Base-by-base conservation (phyloP, 352 stramenopile species). In the Phytophthora pini region DNA sequence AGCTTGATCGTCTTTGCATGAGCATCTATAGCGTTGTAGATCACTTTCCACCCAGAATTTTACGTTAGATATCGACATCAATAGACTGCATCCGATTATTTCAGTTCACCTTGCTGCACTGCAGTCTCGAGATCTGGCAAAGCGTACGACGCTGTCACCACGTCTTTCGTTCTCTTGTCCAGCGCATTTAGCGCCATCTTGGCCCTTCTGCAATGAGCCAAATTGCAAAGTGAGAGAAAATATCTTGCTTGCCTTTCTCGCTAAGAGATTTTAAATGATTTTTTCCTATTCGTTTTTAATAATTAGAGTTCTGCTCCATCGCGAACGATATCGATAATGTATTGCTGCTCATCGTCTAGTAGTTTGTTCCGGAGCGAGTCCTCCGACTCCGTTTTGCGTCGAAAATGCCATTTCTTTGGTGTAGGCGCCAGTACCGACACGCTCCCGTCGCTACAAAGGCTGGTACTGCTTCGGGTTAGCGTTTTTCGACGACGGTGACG, bases 1-100 rank as follows among this genome's bases (percentile, higher is more conserved):
- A 92, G 20, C 8, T 61, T 68, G 34, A 96, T 79, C 22, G 32
- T 63, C 20, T 65, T 76, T 15, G 88, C 82, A 22, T 75, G 31
- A 39, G 84, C 84, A 34, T 96, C 86, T 13, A 94, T 68, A 27
- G 79, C 67, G 40, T 96, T 96, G 71, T 90, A 88, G 27, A 93
- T 70, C 24, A 77, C 88, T 96, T 22, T 40, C 34, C 6, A 36
- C 15, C 4, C 31, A 45, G 15, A 53, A 40, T 7, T 32, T 20
- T 36, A 40, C 7, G 38, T 47, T 31, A 50, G 24, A 20, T 20
- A 20, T 20, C 17, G 17, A 20, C 17, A 20, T 20, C 17, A 20
- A 20, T 20, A 20, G 17, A 20, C 17, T 20, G 17, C 17, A 20
- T 20, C 17, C 17, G 17, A 20, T 17, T 20, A 20, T 1, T 15